Base-by-base conservation (phyloP, 2,329 filamentous ascomycete species). In the Botryosphaeria agaves region DNA sequence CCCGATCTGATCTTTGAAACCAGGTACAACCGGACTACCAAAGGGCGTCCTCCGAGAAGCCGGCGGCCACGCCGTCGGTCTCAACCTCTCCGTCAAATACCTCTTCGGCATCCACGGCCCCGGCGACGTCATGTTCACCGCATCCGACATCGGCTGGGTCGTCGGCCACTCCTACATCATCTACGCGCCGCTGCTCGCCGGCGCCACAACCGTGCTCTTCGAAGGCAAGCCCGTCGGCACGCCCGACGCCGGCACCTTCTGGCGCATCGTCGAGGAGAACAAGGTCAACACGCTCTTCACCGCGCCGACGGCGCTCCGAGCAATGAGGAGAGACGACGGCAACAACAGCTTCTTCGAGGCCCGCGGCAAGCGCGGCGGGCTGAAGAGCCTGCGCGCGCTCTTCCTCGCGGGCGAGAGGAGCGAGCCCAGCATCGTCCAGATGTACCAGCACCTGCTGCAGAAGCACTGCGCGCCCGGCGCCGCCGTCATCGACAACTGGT, bases 161-260 rank as follows among this genome's bases (percentile, higher is more conserved):
- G 81, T 89, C 0, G 81, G 81, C 3, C 73, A 84, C 47, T 78
- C 73, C 5, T 94, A 89, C 48, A 93, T 93, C 38, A 61, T 93
- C 8, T 94, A 94, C 46, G 85, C 72, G 3, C 85, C 85, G 8
- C 67, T 95, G 5, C 67, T 94, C 2, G 72, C 77, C 1, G 85
- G 85, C 4, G 84, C 85, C 2, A 76, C 84, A 1, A 92, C 83
- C 0, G 70, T 94, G 1, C 61, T 94, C 0, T 94, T 84, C 50
- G 85, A 94, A 55, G 87, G 85, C n/a, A 94, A 94, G 41, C 85
- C 85, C 0, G 64, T 93, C 8, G 84, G 84, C 4, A 93, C 84
- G 0, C 85, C 85, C 0, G 75, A 93, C 42, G 79, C 83, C 1
- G 77, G 81, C 5, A 77, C 78, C 0, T 89, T 94, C 49, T 95